Percentiles rank a stretch among this genome's conserved stretches.
Conservation (phyloP, 148 eudicot genomes). For the Silene uniflora region DNA sequence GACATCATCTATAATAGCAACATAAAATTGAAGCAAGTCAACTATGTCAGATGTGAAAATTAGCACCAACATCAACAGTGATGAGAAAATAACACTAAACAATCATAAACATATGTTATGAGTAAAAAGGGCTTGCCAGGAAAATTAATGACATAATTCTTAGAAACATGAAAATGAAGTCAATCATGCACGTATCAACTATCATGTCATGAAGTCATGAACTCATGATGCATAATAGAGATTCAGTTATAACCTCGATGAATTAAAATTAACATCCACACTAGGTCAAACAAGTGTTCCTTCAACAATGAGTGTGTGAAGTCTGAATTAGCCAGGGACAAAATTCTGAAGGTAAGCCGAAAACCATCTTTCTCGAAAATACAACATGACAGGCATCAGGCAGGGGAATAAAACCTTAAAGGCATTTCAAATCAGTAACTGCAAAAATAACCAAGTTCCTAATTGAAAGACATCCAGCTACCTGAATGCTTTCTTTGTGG, state of each 20-base stretch:
- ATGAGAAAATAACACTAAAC: neutral
- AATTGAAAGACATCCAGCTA: constrained; percentile 39
- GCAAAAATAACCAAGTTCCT: constrained; percentile 5
- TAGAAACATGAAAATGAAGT: neutral
- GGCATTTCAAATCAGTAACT: constrained; percentile 1
- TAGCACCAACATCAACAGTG: neutral
- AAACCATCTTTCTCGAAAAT: constrained; percentile 4
- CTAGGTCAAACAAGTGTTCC: neutral
- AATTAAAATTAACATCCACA: too few species aligned
- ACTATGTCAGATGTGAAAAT: neutral
- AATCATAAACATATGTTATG: neutral
- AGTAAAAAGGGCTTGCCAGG: neutral
- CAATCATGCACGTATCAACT: too few species aligned
- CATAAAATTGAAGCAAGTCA: constrained; percentile 4
- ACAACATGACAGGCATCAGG: constrained; percentile 1
- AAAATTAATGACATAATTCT: neutral
- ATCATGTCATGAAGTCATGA: too few species aligned
- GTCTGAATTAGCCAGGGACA: neutral
- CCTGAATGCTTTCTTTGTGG: constrained; percentile 71
- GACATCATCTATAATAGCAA: neutral
- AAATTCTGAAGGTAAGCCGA: constrained; percentile 12
- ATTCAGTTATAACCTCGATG: too few species aligned
- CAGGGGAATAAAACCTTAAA: neutral
- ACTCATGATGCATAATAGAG: too few species aligned
- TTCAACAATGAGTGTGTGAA: constrained; percentile 17